These are phyloP conservation scores for Phytophthora pistaciae DNA, from an alignment of 352 stramenopile genomes.

Conservation along the genomic window DNA sequence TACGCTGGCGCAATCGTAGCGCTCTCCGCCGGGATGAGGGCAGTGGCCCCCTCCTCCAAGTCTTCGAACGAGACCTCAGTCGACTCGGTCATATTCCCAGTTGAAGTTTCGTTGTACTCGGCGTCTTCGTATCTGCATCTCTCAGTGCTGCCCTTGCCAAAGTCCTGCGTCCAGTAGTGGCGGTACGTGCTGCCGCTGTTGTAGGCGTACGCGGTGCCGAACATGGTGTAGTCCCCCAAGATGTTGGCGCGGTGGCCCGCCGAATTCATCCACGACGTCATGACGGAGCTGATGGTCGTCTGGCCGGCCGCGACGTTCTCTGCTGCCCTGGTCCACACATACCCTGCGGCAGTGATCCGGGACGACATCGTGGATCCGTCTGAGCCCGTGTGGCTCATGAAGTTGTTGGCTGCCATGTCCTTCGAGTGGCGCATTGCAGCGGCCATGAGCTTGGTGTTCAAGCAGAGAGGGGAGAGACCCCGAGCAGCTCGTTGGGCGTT, in stretches of 20 bases:
- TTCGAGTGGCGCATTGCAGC: conserved; percentile 27
- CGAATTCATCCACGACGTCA: conserved; percentile 65
- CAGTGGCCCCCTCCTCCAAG: neutral
- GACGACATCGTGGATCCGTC: conserved; percentile 44
- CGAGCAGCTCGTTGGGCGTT: conserved; percentile 50
- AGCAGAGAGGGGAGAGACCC: conserved; percentile 40
- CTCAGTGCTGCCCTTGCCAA: conserved; percentile 38
- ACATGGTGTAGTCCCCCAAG: conserved; percentile 42
- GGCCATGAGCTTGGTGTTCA: conserved; percentile 39
- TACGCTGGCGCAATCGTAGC: neutral
- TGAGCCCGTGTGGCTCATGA: conserved; percentile 53
- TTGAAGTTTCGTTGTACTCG: conserved; percentile 18
- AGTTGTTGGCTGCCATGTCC: conserved; percentile 52
- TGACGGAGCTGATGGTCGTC: conserved; percentile 38
- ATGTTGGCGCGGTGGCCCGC: conserved; percentile 53
- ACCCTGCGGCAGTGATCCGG: conserved; percentile 47
- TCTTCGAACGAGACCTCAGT: conserved; percentile 4
- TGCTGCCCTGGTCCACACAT: conserved; percentile 45
- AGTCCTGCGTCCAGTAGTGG: conserved; percentile 66
- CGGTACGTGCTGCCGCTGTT: conserved; percentile 38
- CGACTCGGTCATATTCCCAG: neutral
- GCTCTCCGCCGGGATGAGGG: neutral
- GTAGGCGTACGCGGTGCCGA: conserved; percentile 42
- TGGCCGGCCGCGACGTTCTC: conserved; percentile 64
- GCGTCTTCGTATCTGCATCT: conserved; percentile 21